These are phyloP conservation scores for Nidularia sp. DNA, from an alignment of 768 basidiomycete genomes.

Conservation along the genomic window DNA sequence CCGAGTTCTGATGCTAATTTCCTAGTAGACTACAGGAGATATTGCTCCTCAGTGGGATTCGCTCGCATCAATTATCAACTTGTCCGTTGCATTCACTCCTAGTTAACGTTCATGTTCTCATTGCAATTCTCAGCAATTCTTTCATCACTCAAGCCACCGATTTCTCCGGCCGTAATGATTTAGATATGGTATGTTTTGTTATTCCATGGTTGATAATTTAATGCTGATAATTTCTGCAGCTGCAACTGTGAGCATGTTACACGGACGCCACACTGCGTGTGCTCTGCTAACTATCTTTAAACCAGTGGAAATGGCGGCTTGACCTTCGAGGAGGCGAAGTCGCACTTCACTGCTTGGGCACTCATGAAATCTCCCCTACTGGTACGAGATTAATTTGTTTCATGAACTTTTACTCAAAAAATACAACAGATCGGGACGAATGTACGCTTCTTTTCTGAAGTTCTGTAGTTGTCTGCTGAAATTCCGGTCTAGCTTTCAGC, in stretches of 20 bases:
- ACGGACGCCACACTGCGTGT: background rate
- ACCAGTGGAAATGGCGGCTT: conserved; percentile 61
- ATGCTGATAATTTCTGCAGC: conserved; percentile 20
- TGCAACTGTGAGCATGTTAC: conserved; percentile 42
- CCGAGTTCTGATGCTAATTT: conserved; percentile 1
- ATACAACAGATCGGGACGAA: conserved; percentile 45
- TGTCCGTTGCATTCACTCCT: conserved; percentile 26
- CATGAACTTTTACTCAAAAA: background rate
- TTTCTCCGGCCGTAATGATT: conserved; percentile 64
- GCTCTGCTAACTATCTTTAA: background rate
- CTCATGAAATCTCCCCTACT: conserved; percentile 63
- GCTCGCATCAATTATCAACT: conserved; percentile 54
- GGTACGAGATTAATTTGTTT: conserved; percentile 13
- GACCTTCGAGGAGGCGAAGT: conserved; percentile 59
- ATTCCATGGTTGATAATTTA: background rate
- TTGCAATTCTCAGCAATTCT: conserved; percentile 43
- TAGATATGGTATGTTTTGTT: conserved; percentile 51
- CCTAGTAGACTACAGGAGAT: conserved; percentile 44
- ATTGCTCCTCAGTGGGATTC: conserved; percentile 52
- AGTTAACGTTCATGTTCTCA: background rate
- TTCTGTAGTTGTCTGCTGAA: background rate
- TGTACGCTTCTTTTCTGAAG: conserved; percentile 22
- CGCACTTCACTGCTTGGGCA: conserved; percentile 73
- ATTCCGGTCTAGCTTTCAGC: conserved; percentile 36
- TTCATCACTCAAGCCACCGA: conserved; percentile 62